Evolutionary conservation across 306 rosid genomes (phyloP), one percentile per base, ranked within the genome.

Genomic region (Senna siamea): DNA sequence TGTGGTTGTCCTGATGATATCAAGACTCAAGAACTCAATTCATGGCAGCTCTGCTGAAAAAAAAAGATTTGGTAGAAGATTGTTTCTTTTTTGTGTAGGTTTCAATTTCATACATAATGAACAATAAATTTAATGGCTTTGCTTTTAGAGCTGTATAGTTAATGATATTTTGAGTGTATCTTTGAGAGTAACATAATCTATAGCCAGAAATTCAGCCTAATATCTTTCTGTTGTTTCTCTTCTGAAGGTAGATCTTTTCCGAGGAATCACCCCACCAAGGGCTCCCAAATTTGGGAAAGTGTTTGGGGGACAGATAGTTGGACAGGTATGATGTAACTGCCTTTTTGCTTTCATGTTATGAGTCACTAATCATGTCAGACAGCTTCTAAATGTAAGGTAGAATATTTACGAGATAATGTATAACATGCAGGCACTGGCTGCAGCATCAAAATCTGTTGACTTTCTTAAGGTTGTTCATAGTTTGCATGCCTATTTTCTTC

Each of bases 361-460:
- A 11, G 37, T 54, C 66, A 62, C 64, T 69, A 58, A 46, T 69
- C 72, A 73, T 66, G 55, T 66, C 76, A 66, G 76, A 19, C 40
- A 74, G 41, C 51, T 63, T 78, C 53, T 72, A 53, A n/a, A 48
- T 51, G 35, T 37, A 20, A 73, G 47, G 38, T 70, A 48, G 76
- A 54, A 53, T 69, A 50, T 57, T 83, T 32, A 86, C 44, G 37
- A 72, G 43, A n/a, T 73, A 43, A 59, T 72, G 20, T 53, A 57
- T 78, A 40, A 72, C 66, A 54, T 78, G 69, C 90, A 94, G 99
- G 99, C 97, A 69, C 68, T 94, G 84, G 97, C 99, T 61, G 99
- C 99, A 26, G 99, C 96, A 77, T 88, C 99, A 58, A 94, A 92
- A 83, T 89, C 99, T 80, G 92, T 94, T 73, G 99, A 92, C 82